Percentiles rank a stretch among this genome's conserved stretches.
Conservation (phyloP, 306 rosid species). For the Cicer pinnatifidum region DNA sequence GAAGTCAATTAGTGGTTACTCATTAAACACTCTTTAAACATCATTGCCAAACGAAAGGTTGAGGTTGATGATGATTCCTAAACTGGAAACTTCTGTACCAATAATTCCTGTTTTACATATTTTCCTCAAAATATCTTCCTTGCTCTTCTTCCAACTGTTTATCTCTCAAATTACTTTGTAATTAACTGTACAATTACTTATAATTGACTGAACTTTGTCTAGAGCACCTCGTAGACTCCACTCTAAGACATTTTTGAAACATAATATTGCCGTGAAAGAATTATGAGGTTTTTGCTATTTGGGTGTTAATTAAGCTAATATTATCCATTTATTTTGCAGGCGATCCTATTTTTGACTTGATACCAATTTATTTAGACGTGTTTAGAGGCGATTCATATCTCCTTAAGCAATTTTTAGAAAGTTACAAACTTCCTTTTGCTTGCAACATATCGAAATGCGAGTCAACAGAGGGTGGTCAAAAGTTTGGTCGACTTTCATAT, state of each 20-base stretch:
- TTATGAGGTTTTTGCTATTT: constrained; percentile 14
- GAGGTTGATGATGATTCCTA: constrained; percentile 3
- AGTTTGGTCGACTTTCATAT: constrained; percentile 74
- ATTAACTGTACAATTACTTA: constrained; percentile 7
- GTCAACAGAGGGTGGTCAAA: constrained; percentile 53
- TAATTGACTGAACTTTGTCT: neutral
- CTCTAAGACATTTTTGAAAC: constrained; percentile 10
- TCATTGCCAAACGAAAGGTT: neutral
- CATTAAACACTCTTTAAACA: neutral
- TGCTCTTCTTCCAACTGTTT: constrained; percentile 26
- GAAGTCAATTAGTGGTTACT: constrained; percentile 7
- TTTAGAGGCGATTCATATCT: constrained; percentile 80
- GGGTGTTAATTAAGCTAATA: constrained; percentile 34
- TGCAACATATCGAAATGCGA: constrained; percentile 48
- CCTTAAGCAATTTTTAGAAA: constrained; percentile 67
- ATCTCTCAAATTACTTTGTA: constrained; percentile 29
- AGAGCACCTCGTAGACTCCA: constrained; percentile 7
- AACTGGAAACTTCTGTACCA: constrained; percentile 8
- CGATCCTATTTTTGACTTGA: constrained; percentile 77
- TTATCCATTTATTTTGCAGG: constrained; percentile 61
- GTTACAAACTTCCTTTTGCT: constrained; percentile 82
- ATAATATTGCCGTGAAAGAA: constrained; percentile 11
- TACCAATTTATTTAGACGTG: constrained; percentile 86
- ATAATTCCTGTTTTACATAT: constrained; percentile 3
- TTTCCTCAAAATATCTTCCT: neutral